These are phyloP conservation scores for Pachyrhizus erosus DNA, from an alignment of 306 rosid genomes.

Conservation along the genomic window DNA sequence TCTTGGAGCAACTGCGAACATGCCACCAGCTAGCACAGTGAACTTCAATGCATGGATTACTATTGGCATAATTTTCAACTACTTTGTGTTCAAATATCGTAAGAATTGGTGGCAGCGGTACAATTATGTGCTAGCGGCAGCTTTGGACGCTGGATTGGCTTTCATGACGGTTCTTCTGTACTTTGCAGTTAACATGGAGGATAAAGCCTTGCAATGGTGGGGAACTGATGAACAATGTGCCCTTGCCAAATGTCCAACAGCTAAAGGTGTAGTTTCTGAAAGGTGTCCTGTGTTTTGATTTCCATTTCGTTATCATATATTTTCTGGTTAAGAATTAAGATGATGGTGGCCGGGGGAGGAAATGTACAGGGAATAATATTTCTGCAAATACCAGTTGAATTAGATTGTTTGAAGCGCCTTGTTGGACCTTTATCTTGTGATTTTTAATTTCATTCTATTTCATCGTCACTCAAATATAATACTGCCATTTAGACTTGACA, in stretches of 20 bases:
- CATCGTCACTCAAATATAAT: background rate
- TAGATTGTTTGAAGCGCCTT: background rate
- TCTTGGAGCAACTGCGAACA: conserved; percentile 66
- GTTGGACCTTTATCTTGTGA: background rate
- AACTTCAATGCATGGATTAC: conserved; percentile 76
- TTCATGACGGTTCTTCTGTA: conserved; percentile 64
- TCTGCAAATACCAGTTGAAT: background rate
- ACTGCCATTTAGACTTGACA: background rate
- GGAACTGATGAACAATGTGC: conserved; percentile 63
- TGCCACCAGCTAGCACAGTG: conserved; percentile 76
- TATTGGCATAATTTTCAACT: conserved; percentile 62
- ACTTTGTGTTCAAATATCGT: conserved; percentile 56
- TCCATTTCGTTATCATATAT: background rate
- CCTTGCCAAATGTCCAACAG: conserved; percentile 66
- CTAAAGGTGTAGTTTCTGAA: conserved; percentile 53
- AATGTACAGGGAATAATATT: background rate
- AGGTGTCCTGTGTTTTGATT: conserved; percentile 61
- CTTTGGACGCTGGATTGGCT: conserved; percentile 80
- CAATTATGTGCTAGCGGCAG: conserved; percentile 75
- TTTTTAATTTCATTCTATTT: background rate
- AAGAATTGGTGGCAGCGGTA: conserved; percentile 80
- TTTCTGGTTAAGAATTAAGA: background rate
- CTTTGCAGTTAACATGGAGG: conserved; percentile 48
- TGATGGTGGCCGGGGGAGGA: background rate
- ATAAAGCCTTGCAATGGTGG: conserved; percentile 56